Conservation (phyloP, 805 yeast species). For the Ogataea parapolymorpha region DNA sequence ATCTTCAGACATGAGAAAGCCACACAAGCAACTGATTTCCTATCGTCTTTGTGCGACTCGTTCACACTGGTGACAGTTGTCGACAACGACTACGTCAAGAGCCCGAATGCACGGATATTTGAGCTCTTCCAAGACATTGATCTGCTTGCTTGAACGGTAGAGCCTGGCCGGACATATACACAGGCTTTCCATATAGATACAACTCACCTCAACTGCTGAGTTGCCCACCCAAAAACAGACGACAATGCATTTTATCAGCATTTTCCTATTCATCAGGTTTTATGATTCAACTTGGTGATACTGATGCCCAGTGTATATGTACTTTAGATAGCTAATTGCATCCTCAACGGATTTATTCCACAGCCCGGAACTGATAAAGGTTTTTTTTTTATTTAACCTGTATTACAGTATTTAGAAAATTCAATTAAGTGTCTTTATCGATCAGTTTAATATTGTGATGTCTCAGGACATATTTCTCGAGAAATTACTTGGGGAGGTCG, state of each 20-base stretch:
- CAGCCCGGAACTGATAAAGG: conserved; percentile 1
- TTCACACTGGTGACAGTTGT: conserved; percentile 84
- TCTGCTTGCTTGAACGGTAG: conserved; percentile 1
- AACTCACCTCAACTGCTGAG: conserved; percentile 13
- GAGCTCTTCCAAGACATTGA: conserved; percentile 40
- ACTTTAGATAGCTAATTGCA: conserved; percentile 13
- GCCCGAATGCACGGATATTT: conserved; percentile 56
- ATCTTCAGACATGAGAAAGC: conserved; percentile 34
- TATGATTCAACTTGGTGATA: conserved; percentile 7
- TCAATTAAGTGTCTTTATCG: conserved; percentile 8
- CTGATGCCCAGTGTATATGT: conserved; percentile 7
- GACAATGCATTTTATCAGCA: conserved; percentile 6
- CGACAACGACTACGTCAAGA: conserved; percentile 67
- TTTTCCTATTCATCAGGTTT: conserved; percentile 3
- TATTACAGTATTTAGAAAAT: background rate
- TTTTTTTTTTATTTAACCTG: background rate
- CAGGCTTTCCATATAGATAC: conserved; percentile 10
- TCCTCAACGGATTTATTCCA: conserved; percentile 26
- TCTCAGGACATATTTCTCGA: conserved; percentile 15
- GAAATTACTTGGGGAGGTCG: conserved; percentile 18
- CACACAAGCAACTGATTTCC: conserved; percentile 35
- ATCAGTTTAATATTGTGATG: conserved; percentile 4
- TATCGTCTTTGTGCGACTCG: conserved; percentile 47
- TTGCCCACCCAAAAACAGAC: conserved; percentile 4
- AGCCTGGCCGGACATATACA: conserved; percentile 9